phyloP scores from a whole-genome alignment of 169 alveolate genomes.

The Plasmodium chabaudi region DNA sequence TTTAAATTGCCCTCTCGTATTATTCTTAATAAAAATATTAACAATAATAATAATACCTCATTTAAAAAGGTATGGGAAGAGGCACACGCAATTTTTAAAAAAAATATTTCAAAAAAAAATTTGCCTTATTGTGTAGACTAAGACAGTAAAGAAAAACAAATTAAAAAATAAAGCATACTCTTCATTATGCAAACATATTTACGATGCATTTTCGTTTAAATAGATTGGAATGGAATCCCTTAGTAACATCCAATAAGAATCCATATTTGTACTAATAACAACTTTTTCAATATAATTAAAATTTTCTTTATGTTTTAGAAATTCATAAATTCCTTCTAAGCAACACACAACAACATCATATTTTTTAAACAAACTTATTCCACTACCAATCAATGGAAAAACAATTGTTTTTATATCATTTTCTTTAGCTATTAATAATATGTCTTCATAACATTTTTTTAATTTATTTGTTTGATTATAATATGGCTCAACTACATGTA shows the following conservation, averaged over 20 bases:
- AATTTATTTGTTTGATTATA: slow-evolving; percentile 60
- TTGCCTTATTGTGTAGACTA: slow-evolving; percentile 38
- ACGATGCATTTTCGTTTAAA: slow-evolving; percentile 17
- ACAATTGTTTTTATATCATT: slow-evolving; percentile 56
- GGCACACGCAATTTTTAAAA: slow-evolving; percentile 71
- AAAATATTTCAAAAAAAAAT: slow-evolving; percentile 47
- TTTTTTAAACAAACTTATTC: slow-evolving; percentile 71
- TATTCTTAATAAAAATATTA: slow-evolving; percentile 5
- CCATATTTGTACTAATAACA: slow-evolving; percentile 49
- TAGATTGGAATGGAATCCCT: slow-evolving; percentile 62
- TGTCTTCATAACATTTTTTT: slow-evolving; percentile 58
- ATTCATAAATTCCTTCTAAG: slow-evolving; percentile 75
- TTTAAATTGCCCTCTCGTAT: slow-evolving; percentile 55
- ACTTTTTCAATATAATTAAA: slow-evolving; percentile 64
- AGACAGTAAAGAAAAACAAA: not conserved
- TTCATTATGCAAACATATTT: slow-evolving; percentile 1
- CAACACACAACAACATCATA: slow-evolving; percentile 72
- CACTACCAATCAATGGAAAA: slow-evolving; percentile 76
- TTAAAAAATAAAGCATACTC: not conserved
- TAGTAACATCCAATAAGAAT: slow-evolving; percentile 71
- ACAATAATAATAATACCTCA: slow-evolving; percentile 17
- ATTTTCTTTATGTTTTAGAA: slow-evolving; percentile 51
- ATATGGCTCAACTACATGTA: slow-evolving; percentile 73
- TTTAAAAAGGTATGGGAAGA: slow-evolving; percentile 71
- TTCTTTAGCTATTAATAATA: slow-evolving; percentile 46